phyloP scores from a whole-genome alignment of 306 rosid species.

The Dalbergia cultrata region DNA sequence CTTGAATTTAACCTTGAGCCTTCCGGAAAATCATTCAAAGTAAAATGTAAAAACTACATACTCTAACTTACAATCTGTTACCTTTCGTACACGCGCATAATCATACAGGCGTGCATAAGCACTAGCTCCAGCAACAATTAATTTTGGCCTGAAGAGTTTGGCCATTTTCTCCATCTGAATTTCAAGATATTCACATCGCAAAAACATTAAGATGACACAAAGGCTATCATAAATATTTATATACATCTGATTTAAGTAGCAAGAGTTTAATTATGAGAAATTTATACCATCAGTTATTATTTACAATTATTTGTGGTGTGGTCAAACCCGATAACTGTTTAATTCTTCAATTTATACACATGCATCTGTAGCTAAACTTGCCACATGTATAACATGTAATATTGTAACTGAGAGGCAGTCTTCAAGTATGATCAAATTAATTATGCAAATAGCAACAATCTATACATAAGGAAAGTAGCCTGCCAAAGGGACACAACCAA shows the following conservation, averaged over 20 bases:
- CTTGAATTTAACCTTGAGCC: slow-evolving; percentile 37
- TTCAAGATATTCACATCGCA: slow-evolving; percentile 42
- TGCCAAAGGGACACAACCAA: no score
- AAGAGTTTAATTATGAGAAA: slow-evolving; percentile 5
- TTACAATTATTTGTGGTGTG: background rate
- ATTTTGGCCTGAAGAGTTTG: slow-evolving; percentile 86
- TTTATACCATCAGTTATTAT: background rate
- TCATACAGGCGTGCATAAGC: slow-evolving; percentile 97
- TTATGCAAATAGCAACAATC: background rate
- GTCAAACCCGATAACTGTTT: background rate
- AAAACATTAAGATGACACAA: slow-evolving; percentile 20
- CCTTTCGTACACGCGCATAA: slow-evolving; percentile 93
- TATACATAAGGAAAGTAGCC: background rate
- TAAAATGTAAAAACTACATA: slow-evolving; percentile 4
- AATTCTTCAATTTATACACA: background rate
- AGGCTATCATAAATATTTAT: background rate
- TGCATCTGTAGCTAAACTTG: background rate
- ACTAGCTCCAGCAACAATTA: slow-evolving; percentile 97
- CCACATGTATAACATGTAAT: background rate
- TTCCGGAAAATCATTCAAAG: slow-evolving; percentile 35
- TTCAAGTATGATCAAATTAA: background rate
- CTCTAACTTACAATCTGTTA: slow-evolving; percentile 22
- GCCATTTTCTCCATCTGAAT: slow-evolving; percentile 86
- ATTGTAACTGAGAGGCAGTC: background rate
- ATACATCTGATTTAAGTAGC: background rate